A percentile compares a stretch with the other conserved stretches of the same genome.
Conservation (phyloP, 2,329 filamentous ascomycete species). For the Penicillium sp. region DNA sequence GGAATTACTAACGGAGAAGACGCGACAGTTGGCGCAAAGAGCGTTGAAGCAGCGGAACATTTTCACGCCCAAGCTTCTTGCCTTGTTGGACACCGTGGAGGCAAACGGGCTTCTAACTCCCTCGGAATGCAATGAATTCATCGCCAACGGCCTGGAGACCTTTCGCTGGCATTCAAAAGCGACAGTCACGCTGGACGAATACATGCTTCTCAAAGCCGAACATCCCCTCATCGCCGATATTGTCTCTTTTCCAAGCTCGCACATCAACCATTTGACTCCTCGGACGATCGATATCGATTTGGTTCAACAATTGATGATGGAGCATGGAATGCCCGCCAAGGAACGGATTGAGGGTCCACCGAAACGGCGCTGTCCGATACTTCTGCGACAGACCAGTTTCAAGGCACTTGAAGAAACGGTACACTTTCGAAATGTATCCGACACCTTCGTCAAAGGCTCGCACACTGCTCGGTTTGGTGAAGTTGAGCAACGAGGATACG, state of each 20-base stretch:
- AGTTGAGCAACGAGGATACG: constrained; percentile 53
- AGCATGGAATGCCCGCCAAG: constrained; percentile 46
- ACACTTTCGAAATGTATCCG: constrained; percentile 34
- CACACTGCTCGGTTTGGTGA: constrained; percentile 55
- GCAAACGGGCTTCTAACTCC: constrained; percentile 27
- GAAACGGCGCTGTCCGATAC: constrained; percentile 43
- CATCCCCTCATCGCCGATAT: constrained; percentile 53
- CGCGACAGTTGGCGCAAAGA: constrained; percentile 32
- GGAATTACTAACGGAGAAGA: constrained; percentile 40
- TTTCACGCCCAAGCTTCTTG: constrained; percentile 42
- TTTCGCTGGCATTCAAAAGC: constrained; percentile 51
- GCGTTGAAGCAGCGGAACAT: constrained; percentile 42
- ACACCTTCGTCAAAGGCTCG: constrained; percentile 31
- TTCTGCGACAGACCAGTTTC: constrained; percentile 56
- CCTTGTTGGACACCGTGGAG: constrained; percentile 40
- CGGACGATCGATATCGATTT: constrained; percentile 50
- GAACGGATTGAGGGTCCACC: constrained; percentile 54
- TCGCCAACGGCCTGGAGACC: constrained; percentile 46
- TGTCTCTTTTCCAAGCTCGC: constrained; percentile 43
- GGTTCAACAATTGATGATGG: constrained; percentile 46
- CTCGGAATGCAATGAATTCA: constrained; percentile 38
- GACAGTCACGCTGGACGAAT: constrained; percentile 43
- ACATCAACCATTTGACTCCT: constrained; percentile 57
- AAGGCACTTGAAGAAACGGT: constrained; percentile 51
- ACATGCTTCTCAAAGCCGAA: constrained; percentile 42